Percentiles rank a stretch among this genome's conserved stretches.
Conservation (phyloP, 495 filamentous ascomycete genomes). For the Penicillium soppii region DNA sequence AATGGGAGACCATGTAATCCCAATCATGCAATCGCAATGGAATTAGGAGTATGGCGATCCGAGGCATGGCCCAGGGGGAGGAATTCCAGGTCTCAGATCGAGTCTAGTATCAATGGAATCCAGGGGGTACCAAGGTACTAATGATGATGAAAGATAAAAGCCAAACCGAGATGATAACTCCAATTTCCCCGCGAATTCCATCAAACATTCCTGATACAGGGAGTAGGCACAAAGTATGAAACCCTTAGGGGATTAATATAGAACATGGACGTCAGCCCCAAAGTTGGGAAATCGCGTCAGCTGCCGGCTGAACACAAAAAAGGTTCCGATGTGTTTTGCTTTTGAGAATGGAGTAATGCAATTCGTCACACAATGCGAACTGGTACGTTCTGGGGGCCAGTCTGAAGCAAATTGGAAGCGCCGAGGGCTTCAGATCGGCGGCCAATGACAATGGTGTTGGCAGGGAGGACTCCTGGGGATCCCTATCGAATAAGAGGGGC, state of each 20-base stretch:
- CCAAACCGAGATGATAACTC: slow-evolving; percentile 20
- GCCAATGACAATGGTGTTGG: slow-evolving; percentile 18
- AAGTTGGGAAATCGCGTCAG: slow-evolving; percentile 16
- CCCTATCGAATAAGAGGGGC: slow-evolving; percentile 18
- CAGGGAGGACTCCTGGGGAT: slow-evolving; percentile 19
- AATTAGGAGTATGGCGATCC: slow-evolving; percentile 12
- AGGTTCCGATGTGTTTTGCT: slow-evolving; percentile 9
- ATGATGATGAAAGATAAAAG: neutral
- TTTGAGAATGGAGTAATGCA: slow-evolving; percentile 13
- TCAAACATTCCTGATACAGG: no score
- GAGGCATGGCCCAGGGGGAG: slow-evolving; percentile 26
- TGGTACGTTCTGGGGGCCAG: slow-evolving; percentile 16
- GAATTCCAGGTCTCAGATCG: slow-evolving; percentile 22
- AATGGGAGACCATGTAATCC: slow-evolving; percentile 7
- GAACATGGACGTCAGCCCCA: slow-evolving; percentile 17
- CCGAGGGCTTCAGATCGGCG: slow-evolving; percentile 27
- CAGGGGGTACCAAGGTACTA: no score
- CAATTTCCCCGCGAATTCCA: slow-evolving; percentile 21
- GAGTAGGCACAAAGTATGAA: no score
- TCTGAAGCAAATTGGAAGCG: slow-evolving; percentile 32
- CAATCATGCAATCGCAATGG: slow-evolving; percentile 6
- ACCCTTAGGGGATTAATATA: slow-evolving; percentile 2
- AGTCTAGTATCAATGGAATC: slow-evolving; percentile 15
- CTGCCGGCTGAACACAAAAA: slow-evolving; percentile 11
- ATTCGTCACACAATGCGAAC: slow-evolving; percentile 22